Base-by-base conservation (phyloP, 2,329 filamentous ascomycete genomes). In the Scedosporium minutisporum region DNA sequence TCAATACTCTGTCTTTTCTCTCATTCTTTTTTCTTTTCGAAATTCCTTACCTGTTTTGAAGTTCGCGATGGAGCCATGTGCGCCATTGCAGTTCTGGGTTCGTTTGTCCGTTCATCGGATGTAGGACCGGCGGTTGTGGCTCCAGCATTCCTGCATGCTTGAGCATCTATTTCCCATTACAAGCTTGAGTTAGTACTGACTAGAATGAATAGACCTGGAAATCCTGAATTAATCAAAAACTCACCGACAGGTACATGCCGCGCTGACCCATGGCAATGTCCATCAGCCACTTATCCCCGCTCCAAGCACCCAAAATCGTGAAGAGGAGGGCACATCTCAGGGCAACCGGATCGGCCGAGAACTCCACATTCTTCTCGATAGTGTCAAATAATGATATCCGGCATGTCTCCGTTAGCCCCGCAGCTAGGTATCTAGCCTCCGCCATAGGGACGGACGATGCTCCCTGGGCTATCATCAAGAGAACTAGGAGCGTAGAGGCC, bases 201-300 rank as follows among this genome's bases (percentile, higher is more conserved):
- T 14, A 7, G 3, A 55, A 18, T 10, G 23, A 44, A 41, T 4
- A 38, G 2, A 38, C 33, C 10, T 12, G 33, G 10, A 38, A 38
- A 38, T 38, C 33, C 33, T 12, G 33, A 10, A 14, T 14, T 38
- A 14, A 14, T 14, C 2, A 38, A 41, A n/a, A 25, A 71, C 79
- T 76, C 68, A 83, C 80, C 64, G 86, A 82, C 64, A 88, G 80
- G 71, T 90, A 90, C 85, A 89, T 89, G 63, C 85, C 85, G 58
- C 86, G 80, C 71, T 89, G 87, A 33, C 87, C 87, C 85, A 89
- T 88, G 51, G 86, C 83, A 66, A 89, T 88, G 68, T 90, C 87
- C 87, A 89, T 90, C 66, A 89, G 84, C 86, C 87, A 89, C 73
- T 89, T 89, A 71, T 90, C 87, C 57, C 87, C 87, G 69, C 87